phyloP scores from a whole-genome alignment of 2,329 filamentous ascomycete genomes.

The Cercospora sp. region DNA sequence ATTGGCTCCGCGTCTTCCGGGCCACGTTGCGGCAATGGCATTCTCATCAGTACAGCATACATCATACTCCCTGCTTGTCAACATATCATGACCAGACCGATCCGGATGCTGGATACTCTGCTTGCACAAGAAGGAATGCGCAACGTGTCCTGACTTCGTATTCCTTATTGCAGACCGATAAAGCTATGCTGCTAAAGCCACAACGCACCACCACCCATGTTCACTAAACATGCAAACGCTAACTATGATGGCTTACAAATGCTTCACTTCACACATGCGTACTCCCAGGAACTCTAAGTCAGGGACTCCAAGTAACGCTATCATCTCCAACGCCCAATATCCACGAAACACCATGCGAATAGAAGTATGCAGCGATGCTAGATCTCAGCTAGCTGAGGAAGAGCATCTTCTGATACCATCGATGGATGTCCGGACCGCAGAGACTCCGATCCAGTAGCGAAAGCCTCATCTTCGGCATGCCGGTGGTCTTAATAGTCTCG shows the following conservation, averaged over 20 bases:
- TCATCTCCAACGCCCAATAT: background rate
- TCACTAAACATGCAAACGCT: background rate
- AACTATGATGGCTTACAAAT: background rate
- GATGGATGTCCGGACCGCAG: background rate
- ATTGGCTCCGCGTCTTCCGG: background rate
- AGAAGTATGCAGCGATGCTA: background rate
- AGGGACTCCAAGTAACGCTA: background rate
- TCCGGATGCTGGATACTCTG: background rate
- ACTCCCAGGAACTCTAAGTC: background rate
- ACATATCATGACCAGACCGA: background rate
- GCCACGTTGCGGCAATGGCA: background rate
- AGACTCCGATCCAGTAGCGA: background rate
- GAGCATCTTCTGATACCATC: background rate
- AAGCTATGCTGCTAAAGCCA: background rate
- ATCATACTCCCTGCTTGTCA: background rate
- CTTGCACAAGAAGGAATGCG: background rate
- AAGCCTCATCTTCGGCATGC: background rate
- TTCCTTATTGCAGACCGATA: background rate
- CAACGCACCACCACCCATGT: background rate
- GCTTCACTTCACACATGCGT: background rate
- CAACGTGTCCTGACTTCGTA: background rate
- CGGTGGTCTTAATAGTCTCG: background rate
- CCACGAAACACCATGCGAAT: background rate
- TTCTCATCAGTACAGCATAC: background rate
- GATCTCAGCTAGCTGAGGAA: background rate